Percentiles rank a stretch among this genome's conserved stretches.
Evolutionary conservation across 306 rosid species (phyloP).

Genomic region (Crataegus laevigata): DNA sequence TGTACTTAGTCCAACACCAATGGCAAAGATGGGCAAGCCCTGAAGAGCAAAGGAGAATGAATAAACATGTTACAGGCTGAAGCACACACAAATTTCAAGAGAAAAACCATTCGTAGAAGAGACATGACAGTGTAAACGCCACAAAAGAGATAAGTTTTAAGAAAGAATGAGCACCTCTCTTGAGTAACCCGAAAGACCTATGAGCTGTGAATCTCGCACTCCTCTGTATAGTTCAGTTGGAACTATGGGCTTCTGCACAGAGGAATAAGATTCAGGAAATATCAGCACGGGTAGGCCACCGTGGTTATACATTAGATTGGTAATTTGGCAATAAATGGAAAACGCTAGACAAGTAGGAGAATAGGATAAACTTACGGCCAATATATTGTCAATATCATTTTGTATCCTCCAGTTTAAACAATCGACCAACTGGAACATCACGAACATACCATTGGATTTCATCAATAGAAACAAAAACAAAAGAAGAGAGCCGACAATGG

Average conservation of each 20-base stretch:
- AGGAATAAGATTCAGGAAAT: constrained; percentile 12
- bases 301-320: background rate
- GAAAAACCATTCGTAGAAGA: background rate
- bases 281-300: constrained; percentile 14
- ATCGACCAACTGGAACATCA: constrained; percentile 64
- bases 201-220: constrained; percentile 86
- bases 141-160: constrained; percentile 2
- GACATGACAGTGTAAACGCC: background rate
- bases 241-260: constrained; percentile 74
- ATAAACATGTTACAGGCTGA: background rate
- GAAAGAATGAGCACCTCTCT: constrained; percentile 60
- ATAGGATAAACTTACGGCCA: constrained; percentile 45
- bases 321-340: background rate
- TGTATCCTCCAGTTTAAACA: constrained; percentile 84
- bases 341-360: background rate
- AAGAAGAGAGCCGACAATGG: constrained; percentile 5
- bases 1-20: constrained; percentile 85
- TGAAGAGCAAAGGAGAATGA: constrained; percentile 20
- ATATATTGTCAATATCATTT: constrained; percentile 76
- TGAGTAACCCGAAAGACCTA: constrained; percentile 90
- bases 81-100: background rate
- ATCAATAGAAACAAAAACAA: background rate
- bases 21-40: constrained; percentile 90
- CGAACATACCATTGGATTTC: constrained; percentile 1
- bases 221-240: constrained; percentile 69